Evolutionary conservation across 108 stramenopile species (phyloP).

Genomic region (Licmophora abbreviata): DNA sequence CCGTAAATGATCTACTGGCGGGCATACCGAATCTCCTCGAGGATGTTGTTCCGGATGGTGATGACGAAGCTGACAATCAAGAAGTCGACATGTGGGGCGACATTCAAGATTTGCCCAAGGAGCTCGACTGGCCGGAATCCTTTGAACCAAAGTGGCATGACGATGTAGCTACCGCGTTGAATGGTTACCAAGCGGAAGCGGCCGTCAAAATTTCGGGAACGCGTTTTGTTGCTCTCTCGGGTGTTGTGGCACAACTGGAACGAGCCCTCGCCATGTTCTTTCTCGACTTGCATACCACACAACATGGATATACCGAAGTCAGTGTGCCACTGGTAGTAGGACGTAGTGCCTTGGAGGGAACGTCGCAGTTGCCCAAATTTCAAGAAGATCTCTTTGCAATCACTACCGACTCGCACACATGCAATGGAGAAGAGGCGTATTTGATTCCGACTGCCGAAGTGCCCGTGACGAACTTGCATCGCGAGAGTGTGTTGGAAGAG

Average conservation of each 20-base stretch:
- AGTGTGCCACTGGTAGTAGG: conserved; percentile 84
- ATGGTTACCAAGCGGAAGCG: conserved; percentile 78
- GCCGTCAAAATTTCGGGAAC: conserved; percentile 90
- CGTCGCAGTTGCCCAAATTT: conserved; percentile 96
- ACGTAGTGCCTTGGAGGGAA: conserved; percentile 84
- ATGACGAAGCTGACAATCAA: conserved; percentile 75
- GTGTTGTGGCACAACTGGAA: conserved; percentile 83
- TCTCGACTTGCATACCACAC: conserved; percentile 70
- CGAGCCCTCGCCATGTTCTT: conserved; percentile 91
- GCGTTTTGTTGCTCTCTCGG: conserved; percentile 86
- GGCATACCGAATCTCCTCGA: conserved; percentile 91
- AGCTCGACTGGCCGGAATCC: conserved; percentile 66
- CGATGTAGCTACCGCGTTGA: conserved; percentile 80
- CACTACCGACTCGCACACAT: conserved; percentile 63
- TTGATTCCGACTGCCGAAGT: conserved; percentile 97
- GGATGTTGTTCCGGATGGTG: conserved; percentile 83
- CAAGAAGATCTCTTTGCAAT: conserved; percentile 94
- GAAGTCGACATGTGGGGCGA: conserved; percentile 82
- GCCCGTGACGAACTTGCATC: conserved; percentile 89
- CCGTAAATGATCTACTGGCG: conserved; percentile 61
- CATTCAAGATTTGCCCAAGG: conserved; percentile 39
- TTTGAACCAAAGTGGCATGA: conserved; percentile 92
- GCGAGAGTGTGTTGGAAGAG: conserved; percentile 80
- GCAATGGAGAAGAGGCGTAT: conserved; percentile 96
- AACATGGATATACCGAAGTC: conserved; percentile 89